A percentile compares a stretch with the other conserved stretches of the same genome.
phyloP scores from a whole-genome alignment of 768 basidiomycete species.

The Amanita muscaria region DNA sequence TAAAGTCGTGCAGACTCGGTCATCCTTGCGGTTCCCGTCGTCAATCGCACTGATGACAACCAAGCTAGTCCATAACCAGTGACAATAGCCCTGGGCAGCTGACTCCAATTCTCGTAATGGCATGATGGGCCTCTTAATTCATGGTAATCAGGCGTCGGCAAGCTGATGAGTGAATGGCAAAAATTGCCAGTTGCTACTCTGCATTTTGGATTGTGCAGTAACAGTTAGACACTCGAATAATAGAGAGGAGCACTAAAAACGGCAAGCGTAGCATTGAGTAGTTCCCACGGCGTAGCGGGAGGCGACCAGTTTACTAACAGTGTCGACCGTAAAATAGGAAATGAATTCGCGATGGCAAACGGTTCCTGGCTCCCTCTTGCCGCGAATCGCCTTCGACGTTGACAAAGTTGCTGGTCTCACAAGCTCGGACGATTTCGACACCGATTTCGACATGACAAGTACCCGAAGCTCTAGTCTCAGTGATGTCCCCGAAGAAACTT shows the following conservation, averaged over 20 bases:
- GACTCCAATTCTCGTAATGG: background rate
- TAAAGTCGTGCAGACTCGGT: too few species aligned
- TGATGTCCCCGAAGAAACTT: slow-evolving; percentile 27
- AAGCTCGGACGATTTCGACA: slow-evolving; percentile 8
- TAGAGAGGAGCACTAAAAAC: background rate
- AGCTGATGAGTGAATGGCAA: background rate
- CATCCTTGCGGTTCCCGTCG: too few species aligned
- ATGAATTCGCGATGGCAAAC: slow-evolving; percentile 7
- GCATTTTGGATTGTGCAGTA: too few species aligned
- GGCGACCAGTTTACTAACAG: too few species aligned
- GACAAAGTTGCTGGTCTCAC: slow-evolving; percentile 9
- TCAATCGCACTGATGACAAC: too few species aligned
- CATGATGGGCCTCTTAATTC: background rate
- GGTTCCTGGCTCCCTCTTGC: slow-evolving; percentile 4
- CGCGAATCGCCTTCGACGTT: slow-evolving; percentile 8
- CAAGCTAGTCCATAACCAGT: too few species aligned
- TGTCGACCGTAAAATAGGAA: background rate
- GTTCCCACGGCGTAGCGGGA: slow-evolving; percentile 8
- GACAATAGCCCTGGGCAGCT: background rate
- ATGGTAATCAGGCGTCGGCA: background rate
- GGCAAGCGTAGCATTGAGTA: too few species aligned
- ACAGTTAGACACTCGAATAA: too few species aligned
- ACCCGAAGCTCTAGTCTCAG: slow-evolving; percentile 18
- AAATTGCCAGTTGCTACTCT: too few species aligned
- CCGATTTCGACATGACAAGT: slow-evolving; percentile 18